Base-by-base conservation (phyloP, 768 basidiomycete species). In the Russula foetens region DNA sequence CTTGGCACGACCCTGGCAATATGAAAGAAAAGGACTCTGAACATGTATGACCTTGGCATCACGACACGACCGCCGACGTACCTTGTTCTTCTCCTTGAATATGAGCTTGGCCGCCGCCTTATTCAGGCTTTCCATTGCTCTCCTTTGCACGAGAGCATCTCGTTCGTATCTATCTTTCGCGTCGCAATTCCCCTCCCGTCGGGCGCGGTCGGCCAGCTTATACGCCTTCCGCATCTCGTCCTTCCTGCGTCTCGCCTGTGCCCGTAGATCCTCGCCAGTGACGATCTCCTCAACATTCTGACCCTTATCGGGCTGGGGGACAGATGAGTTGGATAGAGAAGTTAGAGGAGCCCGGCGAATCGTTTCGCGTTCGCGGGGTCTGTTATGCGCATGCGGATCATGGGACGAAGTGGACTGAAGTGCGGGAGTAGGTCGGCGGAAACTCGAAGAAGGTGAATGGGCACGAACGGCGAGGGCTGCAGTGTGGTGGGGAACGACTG, bases 61-160 rank as follows among this genome's bases (percentile, higher is more conserved):
- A 19, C 2, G 29, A 60, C 26, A 23, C 9, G 41, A 44, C 17
- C 17, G 23, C 21, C 14, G 8, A 28, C n/a, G 7, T 23, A 61
- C 60, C 60, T 39, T 56, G 35, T 61, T 61, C 7, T 56, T 56
- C 43, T 56, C 26, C 35, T 19, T 45, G 12, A 61, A 61, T 3
- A 56, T 24, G 33, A 51, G n/a, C 35, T 24, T 11, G 8, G 60
- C 50, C 12, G 60, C 60, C 28, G n/a, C 29, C 14, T 31, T n/a
- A 17, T 62, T 38, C 28, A 62, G 23, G 6, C 19, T 3, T 15
- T 58, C 41, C 51, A 23, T 43, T 14, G 28, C 38, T 6, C n/a
- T 31, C 54, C 43, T 2, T 3, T 26, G 19, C 14, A 3, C 41
- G 2, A 15, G 41, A 9, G 51, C 45, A 11, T 51, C 19, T 26